These are phyloP conservation scores for Serpula lacrymans DNA, from an alignment of 768 basidiomycete genomes.

Conservation along the genomic window DNA sequence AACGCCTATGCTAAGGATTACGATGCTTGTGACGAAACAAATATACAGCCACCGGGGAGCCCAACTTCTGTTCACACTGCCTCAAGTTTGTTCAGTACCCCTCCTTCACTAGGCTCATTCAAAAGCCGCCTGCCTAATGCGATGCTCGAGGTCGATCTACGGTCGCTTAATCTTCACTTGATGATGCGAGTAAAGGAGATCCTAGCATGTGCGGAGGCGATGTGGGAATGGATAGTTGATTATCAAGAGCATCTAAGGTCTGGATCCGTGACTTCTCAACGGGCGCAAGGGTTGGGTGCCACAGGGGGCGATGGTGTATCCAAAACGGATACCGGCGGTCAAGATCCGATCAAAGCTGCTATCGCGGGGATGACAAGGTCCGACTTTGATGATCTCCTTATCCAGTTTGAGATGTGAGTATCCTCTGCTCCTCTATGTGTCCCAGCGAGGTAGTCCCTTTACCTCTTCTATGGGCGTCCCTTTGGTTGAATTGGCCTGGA, in stretches of 20 bases:
- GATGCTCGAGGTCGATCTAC: slow-evolving; percentile 52
- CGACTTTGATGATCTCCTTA: slow-evolving; percentile 59
- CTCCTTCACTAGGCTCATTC: background rate
- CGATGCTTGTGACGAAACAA: no score
- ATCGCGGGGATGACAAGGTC: slow-evolving; percentile 52
- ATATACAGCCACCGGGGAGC: no score
- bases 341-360: slow-evolving; percentile 13
- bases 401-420: slow-evolving; percentile 60
- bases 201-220: slow-evolving; percentile 67
- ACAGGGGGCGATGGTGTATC: slow-evolving; percentile 7
- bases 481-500: no score
- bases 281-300: no score
- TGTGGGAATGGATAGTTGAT: slow-evolving; percentile 74
- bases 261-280: no score
- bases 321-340: no score
- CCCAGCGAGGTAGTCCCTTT: no score
- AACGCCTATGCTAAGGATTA: no score
- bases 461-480: no score
- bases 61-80: background rate
- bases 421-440: slow-evolving; percentile 2
- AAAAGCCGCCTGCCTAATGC: slow-evolving; percentile 48
- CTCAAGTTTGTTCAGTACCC: background rate
- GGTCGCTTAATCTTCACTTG: slow-evolving; percentile 62
- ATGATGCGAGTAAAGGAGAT: slow-evolving; percentile 58
- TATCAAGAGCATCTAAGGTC: no score